These are phyloP conservation scores for Komagataella populi DNA, from an alignment of 805 yeast genomes.

Conservation along the genomic window DNA sequence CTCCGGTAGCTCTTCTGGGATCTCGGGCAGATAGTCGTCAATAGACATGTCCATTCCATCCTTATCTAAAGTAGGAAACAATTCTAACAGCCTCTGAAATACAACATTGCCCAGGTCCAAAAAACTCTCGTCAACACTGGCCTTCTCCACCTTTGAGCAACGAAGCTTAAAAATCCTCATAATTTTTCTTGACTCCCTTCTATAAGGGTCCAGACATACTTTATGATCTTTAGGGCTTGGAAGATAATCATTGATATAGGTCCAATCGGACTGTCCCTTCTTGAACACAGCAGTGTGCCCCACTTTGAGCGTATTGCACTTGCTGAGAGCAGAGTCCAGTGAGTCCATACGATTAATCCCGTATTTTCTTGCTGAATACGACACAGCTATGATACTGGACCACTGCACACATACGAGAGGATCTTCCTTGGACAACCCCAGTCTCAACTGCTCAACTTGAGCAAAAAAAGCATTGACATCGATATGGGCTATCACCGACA, in stretches of 20 bases:
- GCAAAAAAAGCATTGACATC: constrained; percentile 96
- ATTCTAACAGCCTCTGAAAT: constrained; percentile 22
- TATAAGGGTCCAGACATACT: constrained; percentile 82
- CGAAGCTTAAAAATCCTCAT: constrained; percentile 44
- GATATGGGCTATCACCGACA: constrained; percentile 71
- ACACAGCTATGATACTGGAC: constrained; percentile 80
- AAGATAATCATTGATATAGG: constrained; percentile 39
- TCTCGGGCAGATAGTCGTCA: constrained; percentile 18
- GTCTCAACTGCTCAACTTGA: constrained; percentile 75
- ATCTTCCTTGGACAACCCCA: constrained; percentile 47
- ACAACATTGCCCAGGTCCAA: constrained; percentile 68
- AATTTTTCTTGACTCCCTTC: constrained; percentile 77
- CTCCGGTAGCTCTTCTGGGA: constrained; percentile 25
- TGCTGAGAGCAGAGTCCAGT: constrained; percentile 48
- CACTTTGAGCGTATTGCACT: constrained; percentile 64
- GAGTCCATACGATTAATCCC: constrained; percentile 76
- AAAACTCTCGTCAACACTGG: constrained; percentile 91
- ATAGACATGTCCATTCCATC: constrained; percentile 4
- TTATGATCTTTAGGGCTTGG: constrained; percentile 58
- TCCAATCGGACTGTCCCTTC: constrained; percentile 79
- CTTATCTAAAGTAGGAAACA: constrained; percentile 30
- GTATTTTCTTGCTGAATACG: constrained; percentile 75
- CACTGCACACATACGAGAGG: constrained; percentile 95
- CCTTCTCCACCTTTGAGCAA: constrained; percentile 74
- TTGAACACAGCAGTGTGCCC: constrained; percentile 93